phyloP scores from a whole-genome alignment of 345 rosid species.

The Hibiscus trionum region DNA sequence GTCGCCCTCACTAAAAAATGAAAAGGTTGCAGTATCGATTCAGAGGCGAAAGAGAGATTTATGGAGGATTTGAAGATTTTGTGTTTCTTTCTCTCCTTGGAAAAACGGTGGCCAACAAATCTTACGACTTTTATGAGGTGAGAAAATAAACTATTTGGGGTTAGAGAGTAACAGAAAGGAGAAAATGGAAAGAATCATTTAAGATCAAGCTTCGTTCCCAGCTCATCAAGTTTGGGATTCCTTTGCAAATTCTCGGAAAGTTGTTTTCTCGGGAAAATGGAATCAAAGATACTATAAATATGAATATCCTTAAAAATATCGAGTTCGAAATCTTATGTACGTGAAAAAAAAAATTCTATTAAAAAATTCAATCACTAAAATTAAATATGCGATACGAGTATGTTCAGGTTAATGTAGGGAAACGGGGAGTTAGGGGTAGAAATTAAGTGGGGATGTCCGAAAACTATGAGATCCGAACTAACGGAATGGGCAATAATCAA shows the following conservation, averaged over 20 bases:
- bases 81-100: not conserved
- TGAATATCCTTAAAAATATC: too few species aligned
- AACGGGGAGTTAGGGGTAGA: too few species aligned
- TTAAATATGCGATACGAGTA: too few species aligned
- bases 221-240: too few species aligned
- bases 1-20: not conserved
- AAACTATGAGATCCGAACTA: too few species aligned
- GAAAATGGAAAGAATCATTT: too few species aligned
- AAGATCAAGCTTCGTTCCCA: not conserved
- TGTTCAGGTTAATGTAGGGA: too few species aligned
- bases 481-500: too few species aligned
- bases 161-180: not conserved
- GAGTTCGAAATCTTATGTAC: too few species aligned
- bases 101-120: not conserved
- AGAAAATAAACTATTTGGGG: not conserved
- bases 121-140: not conserved
- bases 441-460: too few species aligned
- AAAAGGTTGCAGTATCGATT: not conserved
- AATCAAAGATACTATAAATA: not conserved
- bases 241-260: not conserved
- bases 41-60: not conserved
- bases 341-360: too few species aligned
- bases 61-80: not conserved
- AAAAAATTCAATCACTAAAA: too few species aligned
- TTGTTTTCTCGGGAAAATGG: constrained; percentile 2